Evolutionary conservation across 257 asterid genomes (phyloP), one percentile per base, ranked within the genome.

Genomic region (Salvia rosmarinus): DNA sequence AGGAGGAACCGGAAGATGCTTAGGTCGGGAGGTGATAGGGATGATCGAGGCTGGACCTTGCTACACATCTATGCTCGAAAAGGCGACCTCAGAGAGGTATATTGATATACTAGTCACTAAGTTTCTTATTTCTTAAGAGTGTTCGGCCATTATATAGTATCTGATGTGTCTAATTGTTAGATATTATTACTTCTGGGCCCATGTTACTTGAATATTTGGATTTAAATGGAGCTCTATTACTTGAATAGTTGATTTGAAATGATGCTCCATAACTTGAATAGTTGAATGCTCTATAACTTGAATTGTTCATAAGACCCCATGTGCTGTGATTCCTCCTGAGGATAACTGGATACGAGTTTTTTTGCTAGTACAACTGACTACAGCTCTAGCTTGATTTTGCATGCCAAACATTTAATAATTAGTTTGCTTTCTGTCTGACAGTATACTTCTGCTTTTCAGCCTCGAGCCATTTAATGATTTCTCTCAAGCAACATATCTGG

Each of bases 1-100:
- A 71, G 86, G 75, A 79, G 85, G 78, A 85, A 79, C 17, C 83
- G 83, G 70, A 85, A 74, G 51, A 55, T 78, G 84, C 76, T 47
- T 17, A 64, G 72, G 79, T 80, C 81, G 6, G 88, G 81, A 56
- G 82, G 78, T 9, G 89, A 88, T 67, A 86, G 79, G 51, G 97
- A 93, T 85, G 98, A 93, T 78, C 88, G 98, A 0, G 98, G 98
- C 67, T 93, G 98, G 98, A 89, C 97, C 56, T 67, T 78, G 72
- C 96, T 93, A 3, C 98, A 93, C 76, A 74, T 93, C 21, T 77
- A 73, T 80, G 93, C 98, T 28, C 78, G 83, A 72, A 93, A 86
- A 87, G 98, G 98, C 11, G 96, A 93, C 75, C 84, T 91, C 51
- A 88, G 77, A 73, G 93, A 88, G 99, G 99, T 91, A 82, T 19